These are phyloP conservation scores for Paecilomyces sp. DNA, from an alignment of 2,329 filamentous ascomycete species.

Conservation along the genomic window DNA sequence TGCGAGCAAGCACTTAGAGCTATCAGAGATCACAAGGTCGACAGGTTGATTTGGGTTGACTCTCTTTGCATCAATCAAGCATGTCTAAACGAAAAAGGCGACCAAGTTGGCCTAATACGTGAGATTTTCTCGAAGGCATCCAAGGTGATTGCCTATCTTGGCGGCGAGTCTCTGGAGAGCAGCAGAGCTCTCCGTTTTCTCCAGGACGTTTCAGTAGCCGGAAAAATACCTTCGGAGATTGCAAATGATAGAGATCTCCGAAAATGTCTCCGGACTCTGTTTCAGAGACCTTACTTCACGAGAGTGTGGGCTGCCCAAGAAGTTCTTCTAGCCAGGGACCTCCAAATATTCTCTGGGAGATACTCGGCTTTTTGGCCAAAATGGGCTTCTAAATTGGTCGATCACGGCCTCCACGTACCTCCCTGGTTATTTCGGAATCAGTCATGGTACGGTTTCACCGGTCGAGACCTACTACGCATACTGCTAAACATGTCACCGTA, in stretches of 20 bases:
- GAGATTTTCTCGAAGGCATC: neutral
- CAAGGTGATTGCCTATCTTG: neutral
- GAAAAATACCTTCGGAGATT: neutral
- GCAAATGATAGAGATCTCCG: neutral
- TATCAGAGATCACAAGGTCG: neutral
- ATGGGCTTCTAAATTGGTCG: neutral
- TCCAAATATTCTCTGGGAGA: neutral
- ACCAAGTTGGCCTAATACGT: neutral
- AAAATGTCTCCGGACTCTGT: neutral
- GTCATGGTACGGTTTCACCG: neutral
- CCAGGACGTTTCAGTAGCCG: no score
- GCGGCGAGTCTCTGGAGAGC: neutral
- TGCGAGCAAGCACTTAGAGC: neutral
- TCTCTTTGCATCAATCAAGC: slow-evolving; percentile 1
- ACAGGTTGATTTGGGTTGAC: slow-evolving; percentile 1
- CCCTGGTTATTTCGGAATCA: neutral
- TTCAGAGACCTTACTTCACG: neutral
- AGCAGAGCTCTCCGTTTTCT: no score
- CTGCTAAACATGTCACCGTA: neutral
- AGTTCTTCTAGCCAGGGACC: neutral
- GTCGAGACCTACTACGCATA: neutral
- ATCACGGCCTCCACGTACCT: neutral
- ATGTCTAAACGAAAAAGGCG: neutral
- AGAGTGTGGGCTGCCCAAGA: neutral
- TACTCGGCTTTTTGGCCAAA: neutral